Evolutionary conservation across 139 green algal species (phyloP), one percentile per base, ranked within the genome.

Genomic region (Coccomyxa sp.): DNA sequence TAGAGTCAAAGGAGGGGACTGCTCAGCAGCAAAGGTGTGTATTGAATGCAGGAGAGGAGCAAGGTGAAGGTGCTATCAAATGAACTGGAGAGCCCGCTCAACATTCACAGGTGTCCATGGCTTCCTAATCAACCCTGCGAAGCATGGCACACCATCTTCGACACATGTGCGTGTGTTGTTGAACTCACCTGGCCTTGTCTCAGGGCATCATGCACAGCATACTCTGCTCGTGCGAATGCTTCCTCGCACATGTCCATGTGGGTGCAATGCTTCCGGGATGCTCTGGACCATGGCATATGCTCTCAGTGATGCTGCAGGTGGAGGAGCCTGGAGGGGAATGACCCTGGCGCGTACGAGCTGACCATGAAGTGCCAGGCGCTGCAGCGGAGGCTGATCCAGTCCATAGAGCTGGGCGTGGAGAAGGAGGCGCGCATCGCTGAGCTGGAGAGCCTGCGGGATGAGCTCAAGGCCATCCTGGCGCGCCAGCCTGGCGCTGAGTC

Each of bases 341-440:
- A 98, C 85, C 95, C 95, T 0, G 82, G 84, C 35, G 92, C 92
- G 0, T 98, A 95, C 81, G 95, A 98, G 88, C 94, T 98, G 90
- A 94, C 98, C 70, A 92, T 95, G 78, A 98, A 98, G 90, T 94
- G 97, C 58, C 95, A 98, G 81, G 92, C 90, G 73, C 90, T 98
- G 81, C 95, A 98, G 86, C 93, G 93, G 83, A 87, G 94, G 7
- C 88, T 98, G 35, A 98, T 98, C 50, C 33, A 82, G 34, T 95
- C 95, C 85, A 97, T 91, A 14, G 95, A 98, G 86, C 92, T 96
- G 86, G 72, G 77, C 27, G 73, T 82, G 79, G 79, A 82, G 55
- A 55, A 38, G 0, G 79, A 82, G n/a, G 36, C 79, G 69, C 75
- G 70, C 14, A 77, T 82, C 31, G 84, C 92, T 82, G 95, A 98